Evolutionary conservation across 106 monocot genomes (phyloP).

Genomic region (Dendrobium catenatum): DNA sequence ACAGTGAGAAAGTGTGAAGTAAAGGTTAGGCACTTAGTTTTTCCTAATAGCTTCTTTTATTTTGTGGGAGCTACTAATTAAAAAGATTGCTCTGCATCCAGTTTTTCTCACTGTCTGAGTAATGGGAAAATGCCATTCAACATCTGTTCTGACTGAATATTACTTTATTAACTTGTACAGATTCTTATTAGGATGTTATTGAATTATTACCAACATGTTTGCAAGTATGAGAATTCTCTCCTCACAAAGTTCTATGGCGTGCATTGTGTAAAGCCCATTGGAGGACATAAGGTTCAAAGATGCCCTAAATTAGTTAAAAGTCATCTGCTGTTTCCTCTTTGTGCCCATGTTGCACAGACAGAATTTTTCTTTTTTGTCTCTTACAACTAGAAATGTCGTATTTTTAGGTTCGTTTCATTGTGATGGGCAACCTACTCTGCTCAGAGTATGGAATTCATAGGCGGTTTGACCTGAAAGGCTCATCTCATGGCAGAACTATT

Average conservation of each 20-base stretch:
- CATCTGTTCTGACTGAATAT: background rate
- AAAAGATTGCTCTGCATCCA: too few species aligned
- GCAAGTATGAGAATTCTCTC: slow-evolving; percentile 20
- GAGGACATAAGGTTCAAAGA: slow-evolving; percentile 10
- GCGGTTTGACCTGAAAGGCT: slow-evolving; percentile 50
- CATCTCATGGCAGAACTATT: slow-evolving; percentile 40
- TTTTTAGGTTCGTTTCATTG: slow-evolving; percentile 37
- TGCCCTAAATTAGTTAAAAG: background rate
- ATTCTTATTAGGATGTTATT: slow-evolving; percentile 42
- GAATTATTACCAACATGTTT: slow-evolving; percentile 33
- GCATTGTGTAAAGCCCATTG: slow-evolving; percentile 44
- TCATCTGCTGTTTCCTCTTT: background rate
- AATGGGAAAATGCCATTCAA: background rate
- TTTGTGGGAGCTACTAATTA: background rate
- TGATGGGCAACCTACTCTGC: slow-evolving; percentile 48
- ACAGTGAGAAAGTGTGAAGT: slow-evolving; percentile 42
- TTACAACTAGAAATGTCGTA: background rate
- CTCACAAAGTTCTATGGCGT: slow-evolving; percentile 43
- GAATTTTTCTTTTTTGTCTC: too few species aligned
- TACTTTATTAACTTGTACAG: slow-evolving; percentile 14
- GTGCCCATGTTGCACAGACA: too few species aligned
- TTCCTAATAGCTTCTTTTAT: background rate
- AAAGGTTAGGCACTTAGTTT: slow-evolving; percentile 16
- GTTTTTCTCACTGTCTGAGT: background rate
- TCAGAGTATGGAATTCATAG: slow-evolving; percentile 42